Base-by-base conservation (phyloP, 2,329 filamentous ascomycete genomes). In the Cordyceps pruinosa region DNA sequence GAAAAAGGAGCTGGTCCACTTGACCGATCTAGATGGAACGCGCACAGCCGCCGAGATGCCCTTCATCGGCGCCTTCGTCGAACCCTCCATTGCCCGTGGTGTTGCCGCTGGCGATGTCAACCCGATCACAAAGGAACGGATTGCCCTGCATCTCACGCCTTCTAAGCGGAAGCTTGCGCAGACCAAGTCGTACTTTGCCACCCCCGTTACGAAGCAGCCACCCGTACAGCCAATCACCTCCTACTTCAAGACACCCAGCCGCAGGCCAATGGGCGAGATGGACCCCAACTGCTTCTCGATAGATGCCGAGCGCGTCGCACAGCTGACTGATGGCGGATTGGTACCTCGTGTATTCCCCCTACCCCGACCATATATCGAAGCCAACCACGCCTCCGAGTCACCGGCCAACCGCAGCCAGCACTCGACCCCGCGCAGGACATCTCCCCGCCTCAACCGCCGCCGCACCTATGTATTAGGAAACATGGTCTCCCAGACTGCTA, bases 31-130 rank as follows among this genome's bases (percentile, higher is more conserved):
- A 0, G 81, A 84, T 1, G 74, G 80, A 6, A 82, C 82, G 5
- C 69, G 90, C 23, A 81, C 85, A 25, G 75, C 86, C 1, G 82
- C 85, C 10, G 82, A 87, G 42, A 86, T 96, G 79, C 82, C 87
- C 1, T 97, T 88, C 65, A 90, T 99, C 61, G 95, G 94, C 30
- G 76, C 80, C 21, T 78, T 84, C 62, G 82, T 96, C 45, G 84
- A 88, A 32, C 75, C 86, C 2, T 77, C 85, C 49, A 70, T 89
- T 58, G 91, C 93, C 8, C 77, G 78, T 51, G 85, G 84, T 6
- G 86, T 99, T 58, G 90, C 94, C 25, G 75, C 70, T 37, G 94
- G 94, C 35, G 88, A 96, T 63, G 72, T 97, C 46, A 87, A 97
- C 69, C 94, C 94, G 2, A 94, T 93, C 63, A 95, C 91, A 1